These are phyloP conservation scores for Aspergillus baeticus DNA, from an alignment of 495 filamentous ascomycete species.

Conservation along the genomic window DNA sequence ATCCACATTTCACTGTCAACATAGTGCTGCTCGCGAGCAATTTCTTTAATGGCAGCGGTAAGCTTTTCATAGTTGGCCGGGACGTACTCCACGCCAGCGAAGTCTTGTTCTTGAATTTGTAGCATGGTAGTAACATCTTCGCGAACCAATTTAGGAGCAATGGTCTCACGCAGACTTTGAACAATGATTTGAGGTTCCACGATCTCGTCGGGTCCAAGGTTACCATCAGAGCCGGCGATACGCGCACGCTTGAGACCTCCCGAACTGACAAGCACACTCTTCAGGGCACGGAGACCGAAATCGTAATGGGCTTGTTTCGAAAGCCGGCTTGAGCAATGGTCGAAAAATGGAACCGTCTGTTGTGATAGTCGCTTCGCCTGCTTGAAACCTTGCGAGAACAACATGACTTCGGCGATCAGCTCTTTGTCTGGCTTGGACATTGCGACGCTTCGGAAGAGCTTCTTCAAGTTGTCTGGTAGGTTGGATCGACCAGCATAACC, in stretches of 20 bases:
- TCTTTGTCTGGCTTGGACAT: conserved; percentile 99
- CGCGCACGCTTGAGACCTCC: conserved; percentile 90
- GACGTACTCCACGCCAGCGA: conserved; percentile 90
- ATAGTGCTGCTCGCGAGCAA: conserved; percentile 77
- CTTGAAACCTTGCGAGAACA: conserved; percentile 98
- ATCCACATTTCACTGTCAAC: conserved; percentile 94
- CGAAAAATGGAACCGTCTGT: conserved; percentile 97
- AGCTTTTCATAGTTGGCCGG: conserved; percentile 81
- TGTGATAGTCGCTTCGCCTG: conserved; percentile 90
- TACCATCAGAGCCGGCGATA: conserved; percentile 55
- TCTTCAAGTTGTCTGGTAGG: conserved; percentile 97
- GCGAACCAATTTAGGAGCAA: conserved; percentile 93
- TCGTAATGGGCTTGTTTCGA: conserved; percentile 99
- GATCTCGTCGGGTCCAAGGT: conserved; percentile 65
- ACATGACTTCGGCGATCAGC: conserved; percentile 98
- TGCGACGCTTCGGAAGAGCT: conserved; percentile 96
- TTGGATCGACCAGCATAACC: conserved; percentile 98
- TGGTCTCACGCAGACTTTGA: conserved; percentile 96
- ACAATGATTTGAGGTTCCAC: conserved; percentile 98
- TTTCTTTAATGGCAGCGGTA: conserved; percentile 74
- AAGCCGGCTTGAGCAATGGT: conserved; percentile 73
- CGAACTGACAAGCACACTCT: conserved; percentile 97
- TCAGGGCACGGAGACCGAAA: conserved; percentile 94
- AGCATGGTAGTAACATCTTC: conserved; percentile 87
- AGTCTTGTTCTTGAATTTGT: conserved; percentile 77